Evolutionary conservation across 2,329 filamentous ascomycete species (phyloP).

Genomic region (Beauveria sp.): DNA sequence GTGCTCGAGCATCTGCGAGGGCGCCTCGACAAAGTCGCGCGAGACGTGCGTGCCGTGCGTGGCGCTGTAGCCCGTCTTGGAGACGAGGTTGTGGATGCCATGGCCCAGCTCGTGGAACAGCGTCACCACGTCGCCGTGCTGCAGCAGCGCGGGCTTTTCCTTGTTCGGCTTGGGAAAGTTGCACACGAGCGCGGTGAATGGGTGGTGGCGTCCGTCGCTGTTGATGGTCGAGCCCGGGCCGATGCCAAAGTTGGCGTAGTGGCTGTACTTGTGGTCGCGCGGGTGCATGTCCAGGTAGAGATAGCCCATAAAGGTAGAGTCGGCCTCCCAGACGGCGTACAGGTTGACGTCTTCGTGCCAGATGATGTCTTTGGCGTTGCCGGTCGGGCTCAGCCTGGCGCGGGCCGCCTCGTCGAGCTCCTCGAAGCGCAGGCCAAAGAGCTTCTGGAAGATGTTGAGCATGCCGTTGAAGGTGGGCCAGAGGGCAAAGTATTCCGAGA

Average conservation of each 20-base stretch:
- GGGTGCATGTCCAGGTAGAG: conserved; percentile 78
- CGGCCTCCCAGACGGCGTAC: conserved; percentile 73
- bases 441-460: conserved; percentile 3
- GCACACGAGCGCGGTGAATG: conserved; percentile 73
- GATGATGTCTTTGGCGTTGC: conserved; percentile 61
- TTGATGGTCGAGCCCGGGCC: conserved; percentile 61
- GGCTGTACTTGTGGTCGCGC: conserved; percentile 76
- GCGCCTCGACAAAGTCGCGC: conserved; percentile 31
- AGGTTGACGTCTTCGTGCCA: conserved; percentile 79
- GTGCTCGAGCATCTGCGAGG: conserved; percentile 33
- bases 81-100: conserved; percentile 28
- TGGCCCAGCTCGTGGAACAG: conserved; percentile 56
- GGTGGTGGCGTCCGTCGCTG: conserved; percentile 65
- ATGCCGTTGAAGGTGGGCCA: conserved; percentile 66
- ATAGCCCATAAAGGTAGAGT: conserved; percentile 72
- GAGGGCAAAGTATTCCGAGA: conserved; percentile 79
- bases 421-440: conserved; percentile 48
- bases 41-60: conserved; percentile 28
- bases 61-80: conserved; percentile 24
- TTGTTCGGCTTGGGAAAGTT: conserved; percentile 77
- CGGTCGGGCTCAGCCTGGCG: conserved; percentile 54
- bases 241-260: conserved; percentile 79
- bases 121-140: conserved; percentile 77
- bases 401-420: conserved; percentile 61
- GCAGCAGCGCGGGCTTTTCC: conserved; percentile 69